Base-by-base conservation (phyloP, 768 basidiomycete genomes). In the Tricholoma saponaceum region DNA sequence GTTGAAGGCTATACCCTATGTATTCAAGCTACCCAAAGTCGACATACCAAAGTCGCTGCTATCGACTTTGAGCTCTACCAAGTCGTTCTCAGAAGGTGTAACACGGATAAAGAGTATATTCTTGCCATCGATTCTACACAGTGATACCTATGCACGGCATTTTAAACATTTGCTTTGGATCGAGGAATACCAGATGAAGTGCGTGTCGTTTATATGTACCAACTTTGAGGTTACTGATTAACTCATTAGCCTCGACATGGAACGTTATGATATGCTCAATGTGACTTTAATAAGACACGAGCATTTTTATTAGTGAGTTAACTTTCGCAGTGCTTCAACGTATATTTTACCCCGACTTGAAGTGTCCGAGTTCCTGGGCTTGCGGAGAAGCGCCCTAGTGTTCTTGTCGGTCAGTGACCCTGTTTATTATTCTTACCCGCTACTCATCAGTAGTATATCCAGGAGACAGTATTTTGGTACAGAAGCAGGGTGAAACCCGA, bases 391-490 rank as follows among this genome's bases (percentile, higher is more conserved):
- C 72, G 83, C 0, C 81, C 83, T 0, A 80, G 80, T 57, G 78
- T 85, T 14, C 74, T 85, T 4, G 74, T 83, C 32, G 85, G 85
- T 76, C 64, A 70, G 71, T 68, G 39, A 4, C 22, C 28, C 16
- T 14, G 35, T 56, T 59, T 41, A 49, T 57, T 28, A 25, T 13
- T 30, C 14, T 41, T 28, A 9, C 18, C 12, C 47, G 16, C 20
- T 46, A 49, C 50, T 50, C 10, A 55, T 23, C 49, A 63, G n/a
- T 56, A 26, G 23, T 9, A 5, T 8, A 20, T 60, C 8, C 30
- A 79, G 84, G 85, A 8, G 85, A 87, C 60, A 67, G 70, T 0
- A 83, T 87, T 7, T 70, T 82, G 2, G 82, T 86, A 0, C 76
- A 79, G 60, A 73, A 70, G 52, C 66, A 71, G 22, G 76, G 74